phyloP scores from a whole-genome alignment of 1,284 basidiomycete species.

The Ganoderma boninense region DNA sequence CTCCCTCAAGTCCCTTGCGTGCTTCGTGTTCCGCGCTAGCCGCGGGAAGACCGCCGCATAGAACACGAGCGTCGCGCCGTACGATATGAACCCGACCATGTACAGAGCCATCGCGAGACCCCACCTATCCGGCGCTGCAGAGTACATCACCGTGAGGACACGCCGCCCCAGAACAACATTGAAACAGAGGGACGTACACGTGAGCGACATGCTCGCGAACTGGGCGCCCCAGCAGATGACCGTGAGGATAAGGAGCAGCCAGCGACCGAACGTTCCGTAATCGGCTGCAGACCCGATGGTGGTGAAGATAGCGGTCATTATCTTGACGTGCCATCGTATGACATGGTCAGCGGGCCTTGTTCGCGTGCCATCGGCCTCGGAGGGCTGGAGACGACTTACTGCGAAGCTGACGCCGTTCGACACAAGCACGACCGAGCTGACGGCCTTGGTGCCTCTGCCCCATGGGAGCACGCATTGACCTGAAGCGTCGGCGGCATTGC shows the following conservation, averaged over 20 bases:
- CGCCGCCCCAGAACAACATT: background rate
- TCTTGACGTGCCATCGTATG: slow-evolving; percentile 42
- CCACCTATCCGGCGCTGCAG: slow-evolving; percentile 73
- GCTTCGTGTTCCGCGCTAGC: slow-evolving; percentile 81
- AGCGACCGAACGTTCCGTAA: slow-evolving; percentile 82
- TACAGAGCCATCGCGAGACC: slow-evolving; percentile 79
- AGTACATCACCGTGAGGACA: background rate
- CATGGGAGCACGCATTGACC: slow-evolving; percentile 80
- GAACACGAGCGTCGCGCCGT: slow-evolving; percentile 82
- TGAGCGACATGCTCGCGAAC: slow-evolving; percentile 79
- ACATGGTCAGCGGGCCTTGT: background rate
- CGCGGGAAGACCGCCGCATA: slow-evolving; percentile 87
- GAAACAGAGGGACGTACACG: slow-evolving; percentile 50
- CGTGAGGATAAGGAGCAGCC: slow-evolving; percentile 77
- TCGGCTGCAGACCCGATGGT: slow-evolving; percentile 85
- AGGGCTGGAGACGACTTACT: slow-evolving; percentile 41
- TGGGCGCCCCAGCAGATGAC: slow-evolving; percentile 83
- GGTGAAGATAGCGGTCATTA: slow-evolving; percentile 84
- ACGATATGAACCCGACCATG: slow-evolving; percentile 82
- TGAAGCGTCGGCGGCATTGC: slow-evolving; percentile 58
- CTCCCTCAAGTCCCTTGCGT: slow-evolving; percentile 65
- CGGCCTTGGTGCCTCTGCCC: slow-evolving; percentile 71
- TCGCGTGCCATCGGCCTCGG: background rate
- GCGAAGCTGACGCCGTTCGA: slow-evolving; percentile 83
- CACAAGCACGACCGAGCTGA: slow-evolving; percentile 78